Evolutionary conservation across 345 rosid species (phyloP), one percentile per base, ranked within the genome.

Genomic region (Citrus sp.): DNA sequence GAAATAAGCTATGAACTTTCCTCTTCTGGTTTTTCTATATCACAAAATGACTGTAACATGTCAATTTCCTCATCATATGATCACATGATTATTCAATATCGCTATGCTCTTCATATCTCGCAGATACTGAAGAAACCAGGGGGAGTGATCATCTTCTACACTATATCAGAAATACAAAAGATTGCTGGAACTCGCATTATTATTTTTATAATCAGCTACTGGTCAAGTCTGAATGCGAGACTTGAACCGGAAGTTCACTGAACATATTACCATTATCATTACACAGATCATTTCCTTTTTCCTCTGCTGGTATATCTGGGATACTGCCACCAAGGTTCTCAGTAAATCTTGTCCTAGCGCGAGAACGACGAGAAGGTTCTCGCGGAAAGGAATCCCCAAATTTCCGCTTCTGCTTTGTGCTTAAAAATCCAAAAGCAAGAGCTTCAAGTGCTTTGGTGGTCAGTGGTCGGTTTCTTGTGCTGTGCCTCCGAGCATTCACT

Each of bases 371-470:
- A 61, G 88, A 78, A 67, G 81, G 77, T 14, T 72, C 69, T 22
- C 40, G 42, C 2, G 40, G 72, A 12, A 77, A 61, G 2, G 69
- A 78, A 8, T 78, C 81, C 77, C 75, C 73, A 34, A 64, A 73
- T 77, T 79, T 85, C 40, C 88, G 79, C 84, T 83, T 89, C 79
- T 80, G 80, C 64, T 78, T 82, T 22, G 84, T 54, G 70, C 63
- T 82, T 51, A 87, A 67, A 70, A 84, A 84, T 49, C 88, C 93
- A 42, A 69, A 78, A 42, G 89, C 91, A 69, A 85, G 75, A 60
- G 93, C 93, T 83, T 90, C 93, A 72, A 90, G 84, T 18, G 93
- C 93, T 85, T 88, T 90, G 3, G 88, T 74, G 38, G 91, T 88
- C 68, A 70, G 82, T 21, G 89, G 90, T 21, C 91, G 76, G 79